Base-by-base conservation (phyloP, 2,329 filamentous ascomycete species). In the Mycocentrospora acerina region DNA sequence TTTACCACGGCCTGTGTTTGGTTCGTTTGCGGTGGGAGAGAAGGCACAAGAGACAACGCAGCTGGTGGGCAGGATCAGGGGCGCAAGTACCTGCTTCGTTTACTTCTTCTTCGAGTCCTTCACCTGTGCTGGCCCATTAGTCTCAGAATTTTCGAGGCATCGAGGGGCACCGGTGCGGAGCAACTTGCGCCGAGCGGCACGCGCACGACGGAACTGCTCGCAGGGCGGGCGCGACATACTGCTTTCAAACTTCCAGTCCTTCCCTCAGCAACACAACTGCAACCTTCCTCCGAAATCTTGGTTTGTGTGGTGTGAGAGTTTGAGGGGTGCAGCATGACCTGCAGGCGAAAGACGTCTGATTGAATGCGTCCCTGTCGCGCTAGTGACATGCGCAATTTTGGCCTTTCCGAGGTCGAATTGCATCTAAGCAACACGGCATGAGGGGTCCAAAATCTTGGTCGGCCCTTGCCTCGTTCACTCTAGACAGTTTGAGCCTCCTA, bases 261-360 rank as follows among this genome's bases (percentile, higher is more conserved):
- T 66, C 66, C 66, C 65, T 67, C 67, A 61, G 62, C 66, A 43
- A 62, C 64, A 54, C 64, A 58, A 57, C 64, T 63, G 54, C 64
- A 53, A 57, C 64, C 63, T 51, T 66, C 64, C 62, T 64, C 61
- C 62, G 47, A 48, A 44, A 38, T 43, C 40, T 35, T 41, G 38
- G 41, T 29, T 24, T 35, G 30, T 38, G 48, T 47, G 51, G 41
- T 42, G 44, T 47, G 46, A 48, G 45, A 51, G 50, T 50, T 51
- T 49, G 46, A 33, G 36, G 49, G 46, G 44, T 46, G 46, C 49
- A 44, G 45, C 39, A 35, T 47, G 53, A 50, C 47, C 42, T 36
- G 37, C 50, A 40, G 51, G 48, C 48, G 52, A 49, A 60, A 58
- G 49, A 47, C 44, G 38, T 46, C 46, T 54, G 41, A 39, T 30